Evolutionary conservation across 2,329 filamentous ascomycete species (phyloP).

Genomic region (Mycosphaerelloides madeirae): DNA sequence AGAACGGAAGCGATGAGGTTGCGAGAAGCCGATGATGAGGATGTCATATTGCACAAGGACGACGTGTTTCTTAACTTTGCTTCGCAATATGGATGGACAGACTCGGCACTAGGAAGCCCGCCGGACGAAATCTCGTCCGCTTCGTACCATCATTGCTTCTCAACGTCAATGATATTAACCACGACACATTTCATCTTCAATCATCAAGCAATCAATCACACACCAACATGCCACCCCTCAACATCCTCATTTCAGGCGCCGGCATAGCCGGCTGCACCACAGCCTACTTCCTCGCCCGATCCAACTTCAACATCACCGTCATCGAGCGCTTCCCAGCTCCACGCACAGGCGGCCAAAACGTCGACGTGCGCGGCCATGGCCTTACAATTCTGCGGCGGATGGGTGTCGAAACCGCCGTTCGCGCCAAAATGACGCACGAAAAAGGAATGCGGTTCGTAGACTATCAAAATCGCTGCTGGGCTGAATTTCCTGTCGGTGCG

Average conservation of each 20-base stretch:
- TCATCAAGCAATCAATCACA: no score
- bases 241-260: constrained; percentile 34
- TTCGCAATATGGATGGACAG: no score
- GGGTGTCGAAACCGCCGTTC: constrained; percentile 24
- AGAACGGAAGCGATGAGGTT: no score
- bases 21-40: no score
- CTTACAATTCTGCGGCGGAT: constrained; percentile 23
- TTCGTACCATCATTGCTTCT: no score
- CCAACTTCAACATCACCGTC: constrained; percentile 32
- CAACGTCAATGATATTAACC: no score
- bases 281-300: constrained; percentile 35
- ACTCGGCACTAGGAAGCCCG: no score
- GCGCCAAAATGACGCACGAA: constrained; percentile 18
- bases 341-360: constrained; percentile 23
- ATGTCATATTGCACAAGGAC: no score
- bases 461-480: constrained; percentile 14
- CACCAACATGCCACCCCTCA: no score
- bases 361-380: constrained; percentile 28
- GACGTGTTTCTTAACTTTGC: no score
- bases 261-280: constrained; percentile 32
- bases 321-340: constrained; percentile 27
- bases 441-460: constrained; percentile 25
- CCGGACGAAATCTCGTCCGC: no score
- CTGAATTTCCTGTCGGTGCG: constrained; percentile 23
- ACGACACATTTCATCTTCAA: no score